Percentiles rank a stretch among this genome's conserved stretches.
These are phyloP conservation scores for Nakazawaea molendinolei DNA, from an alignment of 805 yeast species.

Conservation along the genomic window DNA sequence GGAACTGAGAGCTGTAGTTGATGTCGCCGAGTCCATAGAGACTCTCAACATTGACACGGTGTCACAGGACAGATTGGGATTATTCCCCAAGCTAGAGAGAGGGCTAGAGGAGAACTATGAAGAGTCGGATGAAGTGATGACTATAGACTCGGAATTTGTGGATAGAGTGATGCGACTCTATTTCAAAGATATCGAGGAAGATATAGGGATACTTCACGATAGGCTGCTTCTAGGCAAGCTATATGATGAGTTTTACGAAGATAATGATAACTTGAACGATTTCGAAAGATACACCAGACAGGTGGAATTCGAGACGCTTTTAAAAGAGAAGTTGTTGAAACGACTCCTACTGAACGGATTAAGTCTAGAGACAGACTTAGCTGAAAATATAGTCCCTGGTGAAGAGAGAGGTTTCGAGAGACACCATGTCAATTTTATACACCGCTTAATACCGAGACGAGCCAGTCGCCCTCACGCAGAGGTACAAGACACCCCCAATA, in stretches of 20 bases:
- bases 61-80: not conserved
- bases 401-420: slow-evolving; percentile 3
- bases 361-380: not conserved
- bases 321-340: slow-evolving; percentile 16
- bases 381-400: slow-evolving; percentile 4
- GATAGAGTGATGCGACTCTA: slow-evolving; percentile 2
- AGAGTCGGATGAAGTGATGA: too few relatives aligned
- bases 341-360: not conserved
- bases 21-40: slow-evolving; percentile 2
- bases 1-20: not conserved
- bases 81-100: not conserved
- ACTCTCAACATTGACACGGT: slow-evolving; percentile 5
- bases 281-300: slow-evolving; percentile 22
- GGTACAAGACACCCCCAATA: not conserved
- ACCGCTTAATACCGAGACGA: not conserved
- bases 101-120: too few relatives aligned
- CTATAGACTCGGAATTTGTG: not conserved
- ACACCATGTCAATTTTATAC: slow-evolving; percentile 2
- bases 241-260: slow-evolving; percentile 17
- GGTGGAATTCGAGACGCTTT: slow-evolving; percentile 20
- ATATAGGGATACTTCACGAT: slow-evolving; percentile 3
- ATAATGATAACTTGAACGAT: slow-evolving; percentile 16
- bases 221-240: slow-evolving; percentile 18
- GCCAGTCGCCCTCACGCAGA: not conserved
- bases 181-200: not conserved